These are phyloP conservation scores for Penicillium egyptiacum DNA, from an alignment of 495 filamentous ascomycete species.

Conservation along the genomic window DNA sequence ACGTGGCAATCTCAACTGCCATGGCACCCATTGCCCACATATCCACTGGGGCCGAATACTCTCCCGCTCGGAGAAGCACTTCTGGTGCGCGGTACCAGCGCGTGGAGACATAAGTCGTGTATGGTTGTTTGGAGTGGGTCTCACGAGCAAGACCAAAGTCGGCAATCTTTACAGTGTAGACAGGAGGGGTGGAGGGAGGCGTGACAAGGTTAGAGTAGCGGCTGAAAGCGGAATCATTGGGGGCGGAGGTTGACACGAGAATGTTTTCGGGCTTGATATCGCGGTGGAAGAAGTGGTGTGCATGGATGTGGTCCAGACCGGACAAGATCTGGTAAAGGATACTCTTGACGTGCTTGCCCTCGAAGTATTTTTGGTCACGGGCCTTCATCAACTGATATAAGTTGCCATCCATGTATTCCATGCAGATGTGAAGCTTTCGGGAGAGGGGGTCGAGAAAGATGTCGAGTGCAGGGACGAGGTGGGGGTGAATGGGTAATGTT, in stretches of 20 bases:
- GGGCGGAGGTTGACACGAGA: conserved; percentile 87
- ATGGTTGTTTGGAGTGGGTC: conserved; percentile 92
- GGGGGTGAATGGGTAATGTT: conserved; percentile 80
- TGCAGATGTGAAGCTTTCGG: conserved; percentile 94
- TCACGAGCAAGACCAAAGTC: conserved; percentile 98
- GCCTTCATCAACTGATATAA: conserved; percentile 99
- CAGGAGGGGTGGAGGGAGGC: conserved; percentile 87
- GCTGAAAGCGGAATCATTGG: conserved; percentile 81
- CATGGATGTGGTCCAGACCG: conserved; percentile 95
- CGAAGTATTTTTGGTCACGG: conserved; percentile 88
- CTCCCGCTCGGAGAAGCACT: conserved; percentile 88
- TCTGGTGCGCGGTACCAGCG: conserved; percentile 98
- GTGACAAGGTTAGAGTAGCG: conserved; percentile 92
- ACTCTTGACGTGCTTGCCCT: conserved; percentile 91
- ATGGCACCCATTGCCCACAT: conserved; percentile 99
- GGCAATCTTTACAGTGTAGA: conserved; percentile 97
- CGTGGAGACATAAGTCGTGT: conserved; percentile 98
- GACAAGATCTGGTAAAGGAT: conserved; percentile 96
- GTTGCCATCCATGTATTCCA: conserved; percentile 99
- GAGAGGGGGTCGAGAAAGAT: conserved; percentile 97
- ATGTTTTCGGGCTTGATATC: conserved; percentile 99
- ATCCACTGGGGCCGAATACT: conserved; percentile 97
- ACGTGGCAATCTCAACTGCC: conserved; percentile 96
- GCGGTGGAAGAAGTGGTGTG: conserved; percentile 96
- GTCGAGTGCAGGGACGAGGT: conserved; percentile 94